Conservation (phyloP, 2,329 filamentous ascomycete species). For the Colletotrichum lentis region DNA sequence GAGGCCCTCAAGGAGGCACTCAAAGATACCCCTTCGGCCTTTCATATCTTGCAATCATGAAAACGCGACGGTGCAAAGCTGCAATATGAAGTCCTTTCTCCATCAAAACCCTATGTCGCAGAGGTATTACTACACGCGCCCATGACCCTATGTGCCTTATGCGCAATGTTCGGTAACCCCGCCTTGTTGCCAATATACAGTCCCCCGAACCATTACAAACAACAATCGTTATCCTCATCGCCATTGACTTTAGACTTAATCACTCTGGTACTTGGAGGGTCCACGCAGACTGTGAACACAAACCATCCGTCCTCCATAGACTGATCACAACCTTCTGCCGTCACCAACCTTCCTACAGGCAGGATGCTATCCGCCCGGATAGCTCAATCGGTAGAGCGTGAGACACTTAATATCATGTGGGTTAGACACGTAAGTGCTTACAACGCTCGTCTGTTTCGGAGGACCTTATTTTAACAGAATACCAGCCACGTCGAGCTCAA, state of each 20-base stretch:
- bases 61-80: background rate
- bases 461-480: background rate
- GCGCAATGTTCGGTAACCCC: background rate
- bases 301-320: background rate
- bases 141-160: too few species aligned
- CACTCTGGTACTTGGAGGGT: background rate
- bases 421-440: slow-evolving; percentile 52
- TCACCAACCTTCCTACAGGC: slow-evolving; percentile 15
- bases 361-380: slow-evolving; percentile 55
- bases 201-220: too few species aligned
- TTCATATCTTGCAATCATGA: background rate
- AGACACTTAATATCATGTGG: slow-evolving; percentile 72
- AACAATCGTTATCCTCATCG: background rate
- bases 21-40: background rate
- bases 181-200: background rate
- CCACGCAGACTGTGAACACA: background rate
- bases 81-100: too few species aligned
- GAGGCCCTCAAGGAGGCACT: too few species aligned
- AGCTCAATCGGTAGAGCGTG: slow-evolving; percentile 78
- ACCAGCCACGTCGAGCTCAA: slow-evolving; percentile 36
- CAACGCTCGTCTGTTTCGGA: too few species aligned
- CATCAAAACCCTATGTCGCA: background rate
- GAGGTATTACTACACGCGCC: fast-evolving
- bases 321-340: fast-evolving
- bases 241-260: too few species aligned